A percentile compares a stretch with the other conserved stretches of the same genome.
These are phyloP conservation scores for Heritiera fomes DNA, from an alignment of 345 rosid species.

Conservation along the genomic window DNA sequence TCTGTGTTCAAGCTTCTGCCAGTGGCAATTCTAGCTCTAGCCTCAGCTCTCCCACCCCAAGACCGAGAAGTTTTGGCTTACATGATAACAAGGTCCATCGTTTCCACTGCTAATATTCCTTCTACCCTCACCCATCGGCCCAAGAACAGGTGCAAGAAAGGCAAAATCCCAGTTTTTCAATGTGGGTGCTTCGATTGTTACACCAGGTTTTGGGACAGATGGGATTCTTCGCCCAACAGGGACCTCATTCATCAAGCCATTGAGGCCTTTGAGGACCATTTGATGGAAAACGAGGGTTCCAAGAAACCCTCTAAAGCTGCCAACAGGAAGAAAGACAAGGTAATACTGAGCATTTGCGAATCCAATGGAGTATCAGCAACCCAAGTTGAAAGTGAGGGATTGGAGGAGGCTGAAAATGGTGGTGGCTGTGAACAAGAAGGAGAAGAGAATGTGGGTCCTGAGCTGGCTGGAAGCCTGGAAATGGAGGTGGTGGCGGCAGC, in stretches of 20 bases:
- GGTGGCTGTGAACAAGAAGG: neutral
- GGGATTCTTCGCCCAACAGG: slow-evolving; percentile 81
- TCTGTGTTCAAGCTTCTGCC: slow-evolving; percentile 37
- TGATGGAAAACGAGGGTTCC: slow-evolving; percentile 26
- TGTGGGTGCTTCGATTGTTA: slow-evolving; percentile 82
- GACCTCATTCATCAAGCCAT: slow-evolving; percentile 74
- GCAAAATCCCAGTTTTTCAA: slow-evolving; percentile 37
- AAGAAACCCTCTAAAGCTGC: slow-evolving; percentile 11
- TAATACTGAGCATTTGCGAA: neutral
- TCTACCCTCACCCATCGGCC: neutral
- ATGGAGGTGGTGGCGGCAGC: slow-evolving; percentile 25
- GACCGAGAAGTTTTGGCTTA: slow-evolving; percentile 43
- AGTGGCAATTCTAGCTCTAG: slow-evolving; percentile 29
- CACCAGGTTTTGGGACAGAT: slow-evolving; percentile 72
- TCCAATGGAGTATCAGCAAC: neutral
- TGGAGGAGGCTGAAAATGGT: neutral
- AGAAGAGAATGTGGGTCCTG: neutral
- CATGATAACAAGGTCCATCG: slow-evolving; percentile 29
- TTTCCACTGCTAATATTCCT: neutral
- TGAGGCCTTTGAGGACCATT: slow-evolving; percentile 63
- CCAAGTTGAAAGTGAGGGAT: neutral
- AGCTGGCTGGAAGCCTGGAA: neutral
- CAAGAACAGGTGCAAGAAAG: slow-evolving; percentile 21
- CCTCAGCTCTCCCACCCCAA: slow-evolving; percentile 25
- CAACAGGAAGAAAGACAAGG: slow-evolving; percentile 8